phyloP scores from a whole-genome alignment of 768 basidiomycete genomes.

The Suillus subaureus region DNA sequence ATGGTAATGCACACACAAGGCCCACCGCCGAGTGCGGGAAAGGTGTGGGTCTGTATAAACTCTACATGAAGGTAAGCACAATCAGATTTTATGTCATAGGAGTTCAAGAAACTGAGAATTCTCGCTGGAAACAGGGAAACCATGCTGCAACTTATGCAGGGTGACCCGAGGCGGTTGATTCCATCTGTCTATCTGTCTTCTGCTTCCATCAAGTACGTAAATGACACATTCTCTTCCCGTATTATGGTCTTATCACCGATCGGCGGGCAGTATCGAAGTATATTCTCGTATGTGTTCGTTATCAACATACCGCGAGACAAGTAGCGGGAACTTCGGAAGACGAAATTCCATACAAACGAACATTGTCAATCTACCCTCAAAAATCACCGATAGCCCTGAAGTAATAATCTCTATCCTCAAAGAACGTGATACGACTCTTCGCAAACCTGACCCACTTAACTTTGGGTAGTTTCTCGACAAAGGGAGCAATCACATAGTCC shows the following conservation, averaged over 20 bases:
- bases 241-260: background rate
- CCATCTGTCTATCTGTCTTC: background rate
- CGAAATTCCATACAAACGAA: background rate
- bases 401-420: constrained; percentile 25
- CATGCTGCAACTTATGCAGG: background rate
- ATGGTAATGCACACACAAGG: background rate
- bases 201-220: background rate
- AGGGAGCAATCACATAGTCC: constrained; percentile 36
- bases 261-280: background rate
- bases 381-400: constrained; percentile 20
- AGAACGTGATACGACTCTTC: constrained; percentile 28
- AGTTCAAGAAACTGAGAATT: background rate
- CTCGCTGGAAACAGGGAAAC: background rate
- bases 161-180: background rate
- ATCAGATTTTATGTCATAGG: too few species aligned
- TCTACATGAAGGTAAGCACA: background rate
- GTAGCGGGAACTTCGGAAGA: background rate
- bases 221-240: background rate
- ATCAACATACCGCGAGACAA: background rate
- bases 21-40: too few species aligned
- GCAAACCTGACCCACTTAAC: constrained; percentile 39
- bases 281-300: background rate
- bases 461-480: constrained; percentile 34
- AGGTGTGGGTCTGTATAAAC: too few species aligned
- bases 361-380: constrained; percentile 9